phyloP scores from a whole-genome alignment of 2,329 filamentous ascomycete genomes.

The Cucurbitaria berberidis region DNA sequence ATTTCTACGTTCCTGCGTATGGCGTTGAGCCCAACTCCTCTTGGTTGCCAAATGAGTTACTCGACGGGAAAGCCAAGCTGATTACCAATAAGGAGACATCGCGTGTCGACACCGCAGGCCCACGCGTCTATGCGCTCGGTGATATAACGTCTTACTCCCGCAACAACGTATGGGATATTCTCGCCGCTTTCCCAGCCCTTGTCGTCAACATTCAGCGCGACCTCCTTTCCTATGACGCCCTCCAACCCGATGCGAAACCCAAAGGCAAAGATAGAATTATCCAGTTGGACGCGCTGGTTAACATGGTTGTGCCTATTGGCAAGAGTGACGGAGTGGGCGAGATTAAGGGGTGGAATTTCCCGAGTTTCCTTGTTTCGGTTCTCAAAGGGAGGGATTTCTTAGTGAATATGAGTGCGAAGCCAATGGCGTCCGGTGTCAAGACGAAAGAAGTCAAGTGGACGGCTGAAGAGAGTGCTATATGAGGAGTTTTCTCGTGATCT shows the following conservation, averaged over 20 bases:
- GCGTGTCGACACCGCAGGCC: conserved; percentile 53
- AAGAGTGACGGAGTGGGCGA: conserved; percentile 43
- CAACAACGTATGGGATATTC: conserved; percentile 52
- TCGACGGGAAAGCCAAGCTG: conserved; percentile 57
- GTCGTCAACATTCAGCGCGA: conserved; percentile 57
- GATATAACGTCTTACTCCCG: conserved; percentile 54
- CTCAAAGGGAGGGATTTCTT: conserved; percentile 53
- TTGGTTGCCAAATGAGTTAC: conserved; percentile 57
- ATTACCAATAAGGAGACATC: conserved; percentile 54
- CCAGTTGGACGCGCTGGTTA: conserved; percentile 28
- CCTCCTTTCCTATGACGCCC: conserved; percentile 42
- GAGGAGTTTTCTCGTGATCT: neutral
- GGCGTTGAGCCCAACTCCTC: conserved; percentile 60
- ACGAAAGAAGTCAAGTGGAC: conserved; percentile 37
- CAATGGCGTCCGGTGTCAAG: conserved; percentile 20
- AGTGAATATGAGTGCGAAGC: conserved; percentile 23
- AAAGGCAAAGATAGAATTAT: conserved; percentile 36
- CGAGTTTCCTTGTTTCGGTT: conserved; percentile 48
- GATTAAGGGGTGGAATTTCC: conserved; percentile 48
- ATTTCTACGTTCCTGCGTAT: conserved; percentile 61
- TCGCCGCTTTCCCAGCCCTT: conserved; percentile 49
- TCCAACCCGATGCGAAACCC: conserved; percentile 24
- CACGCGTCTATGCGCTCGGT: conserved; percentile 57
- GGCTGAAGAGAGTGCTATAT: conserved; percentile 30
- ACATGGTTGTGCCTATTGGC: conserved; percentile 43